These are phyloP conservation scores for Areca catechu DNA, from an alignment of 176 grass and related monocot species.

Conservation along the genomic window DNA sequence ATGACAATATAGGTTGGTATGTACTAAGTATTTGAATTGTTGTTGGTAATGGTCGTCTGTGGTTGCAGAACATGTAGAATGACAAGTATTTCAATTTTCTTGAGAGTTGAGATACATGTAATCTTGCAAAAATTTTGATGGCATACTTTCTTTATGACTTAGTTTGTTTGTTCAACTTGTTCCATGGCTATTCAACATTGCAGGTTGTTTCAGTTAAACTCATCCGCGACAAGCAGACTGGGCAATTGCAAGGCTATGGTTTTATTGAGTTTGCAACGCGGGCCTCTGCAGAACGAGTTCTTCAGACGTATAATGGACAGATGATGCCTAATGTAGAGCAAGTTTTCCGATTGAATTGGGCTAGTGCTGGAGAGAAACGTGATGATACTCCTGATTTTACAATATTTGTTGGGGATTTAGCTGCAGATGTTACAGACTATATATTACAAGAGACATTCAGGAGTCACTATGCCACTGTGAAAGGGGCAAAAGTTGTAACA, in stretches of 20 bases:
- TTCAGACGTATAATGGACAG: constrained; percentile 18
- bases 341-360: constrained; percentile 60
- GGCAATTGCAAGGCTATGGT: constrained; percentile 15
- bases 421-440: constrained; percentile 92
- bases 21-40: no score
- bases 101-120: no score
- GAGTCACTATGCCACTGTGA: constrained; percentile 71
- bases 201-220: constrained; percentile 13
- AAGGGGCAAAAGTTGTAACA: constrained; percentile 93
- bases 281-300: not conserved
- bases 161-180: not conserved
- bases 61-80: no score
- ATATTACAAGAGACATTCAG: constrained; percentile 87
- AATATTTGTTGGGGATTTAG: constrained; percentile 90
- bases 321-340: constrained; percentile 15
- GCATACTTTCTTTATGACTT: no score
- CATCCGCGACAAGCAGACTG: constrained; percentile 11
- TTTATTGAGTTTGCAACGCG: constrained; percentile 10
- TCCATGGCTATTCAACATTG: not conserved
- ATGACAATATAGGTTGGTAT: no score
- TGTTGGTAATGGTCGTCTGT: no score
- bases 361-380: constrained; percentile 81
- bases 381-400: constrained; percentile 82
- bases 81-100: no score
- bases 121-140: no score